Base-by-base conservation (phyloP, 148 eudicot genomes). In the Rhododendron kiyosumense region DNA sequence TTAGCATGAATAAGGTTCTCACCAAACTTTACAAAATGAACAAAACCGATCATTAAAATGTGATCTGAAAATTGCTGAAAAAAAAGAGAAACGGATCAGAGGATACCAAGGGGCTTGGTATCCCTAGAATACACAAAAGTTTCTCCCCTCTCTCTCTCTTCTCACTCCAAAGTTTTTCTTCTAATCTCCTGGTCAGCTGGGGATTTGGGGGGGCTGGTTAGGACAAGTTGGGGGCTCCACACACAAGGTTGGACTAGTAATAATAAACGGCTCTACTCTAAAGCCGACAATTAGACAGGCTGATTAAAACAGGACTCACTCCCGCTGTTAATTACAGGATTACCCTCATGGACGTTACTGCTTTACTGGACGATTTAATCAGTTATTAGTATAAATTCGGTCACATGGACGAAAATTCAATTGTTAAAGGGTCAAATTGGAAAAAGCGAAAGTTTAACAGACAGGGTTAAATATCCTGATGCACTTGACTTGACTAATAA, bases 161-260 rank as follows among this genome's bases (percentile, higher is more conserved):
- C 51, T 43, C 75, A 43, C 80, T 63, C 32, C 20, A 63, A 63
- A 0, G 20, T 24, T 10, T 67, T 81, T 81, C 3, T 36, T 36
- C 38, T 8, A 9, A 43, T 2, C 30, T 3, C 59, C 59, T 78
- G 36, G 78, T 65, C 57, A 57, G 69, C 73, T 69, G 76, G 76
- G 1, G 30, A 7, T 65, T 65, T 59, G 18, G 76, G 49, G 81
- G 11, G 41, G 80, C 67, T 81, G 80, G 71, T 48, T 14, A 15
- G 81, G 71, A 61, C 79, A 57, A 67, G 49, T 79, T 34, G 85
- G 84, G 86, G 88, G 85, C 61, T 41, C 67, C 81, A 52, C 81
- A 74, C 51, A 45, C 52, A 63, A n/a, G 41, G 59, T 57, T 59
- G 65, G 65, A n/a, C n/a, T n/a, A 59, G 61, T 41, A 36, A 1